These are phyloP conservation scores for Tarenaya hassleriana DNA, from an alignment of 345 rosid species.

Conservation along the genomic window DNA sequence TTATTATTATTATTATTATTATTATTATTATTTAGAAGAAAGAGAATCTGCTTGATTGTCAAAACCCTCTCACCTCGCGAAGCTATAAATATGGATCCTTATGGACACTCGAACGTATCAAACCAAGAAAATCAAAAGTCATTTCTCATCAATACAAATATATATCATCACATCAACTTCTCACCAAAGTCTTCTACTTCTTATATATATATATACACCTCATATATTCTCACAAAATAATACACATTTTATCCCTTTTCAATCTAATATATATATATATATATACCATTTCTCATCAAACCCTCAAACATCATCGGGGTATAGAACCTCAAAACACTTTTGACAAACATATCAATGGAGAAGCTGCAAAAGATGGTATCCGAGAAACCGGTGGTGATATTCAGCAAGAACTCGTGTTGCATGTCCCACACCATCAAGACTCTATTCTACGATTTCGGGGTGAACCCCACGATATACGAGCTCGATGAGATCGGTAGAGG, in stretches of 20 bases:
- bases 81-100: conserved; percentile 11
- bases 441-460: conserved; percentile 60
- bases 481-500: conserved; percentile 55
- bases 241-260: background rate
- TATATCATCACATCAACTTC: background rate
- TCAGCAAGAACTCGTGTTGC: conserved; percentile 62
- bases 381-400: conserved; percentile 73
- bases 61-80: background rate
- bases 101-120: conserved; percentile 5
- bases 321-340: too few relatives aligned
- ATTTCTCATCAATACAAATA: conserved; percentile 4
- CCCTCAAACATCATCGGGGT: too few relatives aligned
- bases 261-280: background rate
- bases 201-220: background rate
- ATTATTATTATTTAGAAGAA: background rate
- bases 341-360: conserved; percentile 56
- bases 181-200: background rate
- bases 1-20: background rate
- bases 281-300: too few relatives aligned
- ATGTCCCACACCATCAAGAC: conserved; percentile 67
- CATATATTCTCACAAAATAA: background rate
- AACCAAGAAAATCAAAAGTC: conserved; percentile 12
- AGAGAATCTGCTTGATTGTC: background rate
- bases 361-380: conserved; percentile 42
- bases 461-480: conserved; percentile 55